Conservation (phyloP, 176 grass and related monocot genomes). For the Areca catechu region DNA sequence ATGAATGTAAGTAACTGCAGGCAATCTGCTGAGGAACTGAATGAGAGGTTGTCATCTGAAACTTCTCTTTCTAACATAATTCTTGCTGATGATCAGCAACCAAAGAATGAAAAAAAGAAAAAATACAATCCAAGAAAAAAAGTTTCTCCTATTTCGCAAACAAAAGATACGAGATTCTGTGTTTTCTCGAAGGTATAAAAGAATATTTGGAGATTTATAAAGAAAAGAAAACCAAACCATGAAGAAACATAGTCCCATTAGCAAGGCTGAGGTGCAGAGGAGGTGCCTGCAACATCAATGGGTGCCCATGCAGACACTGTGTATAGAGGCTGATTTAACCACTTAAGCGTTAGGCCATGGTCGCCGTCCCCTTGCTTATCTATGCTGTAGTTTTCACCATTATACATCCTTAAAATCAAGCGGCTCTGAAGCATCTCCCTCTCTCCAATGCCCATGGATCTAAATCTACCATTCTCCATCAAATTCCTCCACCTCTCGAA, state of each 20-base stretch:
- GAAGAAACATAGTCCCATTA: background rate
- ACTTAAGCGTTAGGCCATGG: constrained; percentile 71
- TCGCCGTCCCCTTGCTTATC: constrained; percentile 33
- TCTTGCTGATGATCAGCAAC: no score
- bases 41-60: no score
- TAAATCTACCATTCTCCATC: constrained; percentile 77
- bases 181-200: no score
- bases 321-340: constrained; percentile 64
- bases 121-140: no score
- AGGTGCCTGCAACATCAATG: constrained; percentile 36
- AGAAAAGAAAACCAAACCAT: no score
- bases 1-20: no score
- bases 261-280: constrained; percentile 29
- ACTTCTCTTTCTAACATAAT: no score
- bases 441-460: constrained; percentile 51
- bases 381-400: constrained; percentile 47
- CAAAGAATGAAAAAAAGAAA: no score
- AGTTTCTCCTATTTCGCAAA: no score
- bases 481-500: constrained; percentile 46
- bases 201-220: no score
- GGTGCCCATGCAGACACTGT: constrained; percentile 74
- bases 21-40: no score
- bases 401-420: constrained; percentile 78
- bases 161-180: no score
- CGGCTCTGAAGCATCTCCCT: constrained; percentile 70